Percentiles rank a stretch among this genome's conserved stretches.
phyloP scores from a whole-genome alignment of 106 monocot genomes.

The Dioscorea zingiberensis region DNA sequence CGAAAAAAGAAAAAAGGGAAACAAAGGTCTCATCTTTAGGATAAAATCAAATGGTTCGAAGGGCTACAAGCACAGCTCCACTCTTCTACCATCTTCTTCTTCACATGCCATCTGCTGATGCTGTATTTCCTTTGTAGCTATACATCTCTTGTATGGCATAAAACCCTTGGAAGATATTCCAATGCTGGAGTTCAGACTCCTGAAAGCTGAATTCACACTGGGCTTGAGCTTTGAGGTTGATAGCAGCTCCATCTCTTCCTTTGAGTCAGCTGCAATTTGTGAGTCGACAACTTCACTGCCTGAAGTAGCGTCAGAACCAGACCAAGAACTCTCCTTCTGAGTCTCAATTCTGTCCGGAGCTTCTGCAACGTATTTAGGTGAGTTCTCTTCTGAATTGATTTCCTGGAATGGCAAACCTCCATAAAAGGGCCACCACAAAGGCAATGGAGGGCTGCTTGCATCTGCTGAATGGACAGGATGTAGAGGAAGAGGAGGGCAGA shows the following conservation, averaged over 20 bases:
- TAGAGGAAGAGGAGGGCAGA: constrained; percentile 9
- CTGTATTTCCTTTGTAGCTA: constrained; percentile 16
- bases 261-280: not conserved
- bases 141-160: constrained; percentile 66
- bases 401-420: constrained; percentile 7
- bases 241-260: not conserved
- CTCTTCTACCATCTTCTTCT: constrained; percentile 9
- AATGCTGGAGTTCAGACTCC: not conserved
- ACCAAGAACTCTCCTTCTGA: constrained; percentile 6
- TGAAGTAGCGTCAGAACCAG: not conserved
- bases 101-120: not conserved
- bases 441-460: constrained; percentile 13
- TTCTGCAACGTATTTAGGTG: not conserved
- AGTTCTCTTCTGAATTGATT: not conserved
- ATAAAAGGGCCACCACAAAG: constrained; percentile 21
- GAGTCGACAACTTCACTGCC: not conserved
- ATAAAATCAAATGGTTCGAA: not conserved
- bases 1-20: not conserved
- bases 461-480: constrained; percentile 1
- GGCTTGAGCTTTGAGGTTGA: not conserved
- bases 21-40: not conserved
- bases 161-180: constrained; percentile 34
- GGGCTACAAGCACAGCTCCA: constrained; percentile 26
- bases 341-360: not conserved
- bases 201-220: constrained; percentile 17